Percentiles rank a stretch among this genome's conserved stretches.
phyloP scores from a whole-genome alignment of 129 eudicot species.

The Chrysanthemum lavandulifolium region DNA sequence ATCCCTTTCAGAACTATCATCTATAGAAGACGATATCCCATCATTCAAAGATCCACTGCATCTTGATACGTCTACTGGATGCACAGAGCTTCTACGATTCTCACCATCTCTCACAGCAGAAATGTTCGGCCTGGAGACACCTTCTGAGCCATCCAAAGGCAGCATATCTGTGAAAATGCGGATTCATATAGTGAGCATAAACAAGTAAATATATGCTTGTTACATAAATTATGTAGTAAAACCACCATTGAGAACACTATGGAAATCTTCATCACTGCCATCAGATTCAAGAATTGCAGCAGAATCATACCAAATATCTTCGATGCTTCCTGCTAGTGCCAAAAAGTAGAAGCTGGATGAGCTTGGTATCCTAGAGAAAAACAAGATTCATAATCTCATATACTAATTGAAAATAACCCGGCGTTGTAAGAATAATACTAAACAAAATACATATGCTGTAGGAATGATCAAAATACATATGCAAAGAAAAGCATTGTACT shows the following conservation, averaged over 20 bases:
- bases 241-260: conserved; percentile 66
- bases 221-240: not conserved
- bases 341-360: not conserved
- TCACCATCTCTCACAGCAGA: conserved; percentile 37
- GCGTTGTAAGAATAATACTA: too few relatives aligned
- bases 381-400: not conserved
- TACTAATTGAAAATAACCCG: not conserved
- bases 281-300: conserved; percentile 64
- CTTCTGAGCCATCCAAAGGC: conserved; percentile 46
- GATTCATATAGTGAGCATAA: not conserved
- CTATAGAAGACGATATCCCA: conserved; percentile 28
- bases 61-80: conserved; percentile 14
- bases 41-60: too few relatives aligned
- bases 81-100: conserved; percentile 38
- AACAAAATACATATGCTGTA: too few relatives aligned
- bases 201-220: not conserved
- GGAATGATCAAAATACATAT: too few relatives aligned
- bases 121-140: conserved; percentile 30
- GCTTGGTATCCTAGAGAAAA: too few relatives aligned
- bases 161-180: conserved; percentile 34
- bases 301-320: conserved; percentile 80
- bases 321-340: conserved; percentile 44
- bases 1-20: conserved; percentile 37
- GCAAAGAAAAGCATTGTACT: too few relatives aligned
- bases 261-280: conserved; percentile 74